Percentiles rank a stretch among this genome's conserved stretches.
These are phyloP conservation scores for Phytophthora idaei DNA, from an alignment of 352 stramenopile genomes.

Conservation along the genomic window DNA sequence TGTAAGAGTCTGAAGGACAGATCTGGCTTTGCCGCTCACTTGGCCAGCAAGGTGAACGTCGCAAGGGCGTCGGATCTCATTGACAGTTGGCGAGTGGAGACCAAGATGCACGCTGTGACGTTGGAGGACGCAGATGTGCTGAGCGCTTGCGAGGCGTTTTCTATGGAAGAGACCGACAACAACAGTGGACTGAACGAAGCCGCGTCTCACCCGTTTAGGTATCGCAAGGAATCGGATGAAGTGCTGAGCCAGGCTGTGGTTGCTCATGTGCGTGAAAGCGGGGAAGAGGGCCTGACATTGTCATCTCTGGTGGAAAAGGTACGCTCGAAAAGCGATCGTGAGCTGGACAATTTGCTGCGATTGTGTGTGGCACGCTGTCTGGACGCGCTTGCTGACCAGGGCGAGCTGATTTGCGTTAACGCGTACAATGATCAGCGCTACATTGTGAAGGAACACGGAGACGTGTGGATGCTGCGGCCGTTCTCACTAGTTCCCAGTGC, in stretches of 20 bases:
- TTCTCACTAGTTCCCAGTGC: conserved; percentile 57
- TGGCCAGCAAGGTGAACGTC: conserved; percentile 70
- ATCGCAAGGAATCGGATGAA: conserved; percentile 29
- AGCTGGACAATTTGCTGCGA: conserved; percentile 14
- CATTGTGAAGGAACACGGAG: conserved; percentile 63
- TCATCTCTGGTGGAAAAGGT: conserved; percentile 36
- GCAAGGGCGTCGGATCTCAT: conserved; percentile 65
- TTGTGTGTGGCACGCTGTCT: conserved; percentile 37
- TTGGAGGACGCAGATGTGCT: conserved; percentile 42
- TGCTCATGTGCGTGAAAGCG: conserved; percentile 43
- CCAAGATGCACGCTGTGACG: conserved; percentile 58
- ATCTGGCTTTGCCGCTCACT: conserved; percentile 69
- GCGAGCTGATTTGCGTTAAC: conserved; percentile 67
- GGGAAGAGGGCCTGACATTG: conserved; percentile 50
- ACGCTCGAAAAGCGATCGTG: background rate
- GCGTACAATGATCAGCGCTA: conserved; percentile 74
- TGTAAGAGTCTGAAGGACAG: conserved; percentile 69
- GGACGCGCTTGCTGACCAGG: conserved; percentile 58
- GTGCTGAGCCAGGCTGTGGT: conserved; percentile 31
- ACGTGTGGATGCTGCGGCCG: conserved; percentile 71
- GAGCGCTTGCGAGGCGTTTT: conserved; percentile 62
- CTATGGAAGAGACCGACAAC: conserved; percentile 30
- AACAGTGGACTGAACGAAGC: conserved; percentile 21
- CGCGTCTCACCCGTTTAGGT: conserved; percentile 31
- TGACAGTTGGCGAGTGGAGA: conserved; percentile 78